phyloP scores from a whole-genome alignment of 2,329 filamentous ascomycete species.

The Beauveria caledonica region DNA sequence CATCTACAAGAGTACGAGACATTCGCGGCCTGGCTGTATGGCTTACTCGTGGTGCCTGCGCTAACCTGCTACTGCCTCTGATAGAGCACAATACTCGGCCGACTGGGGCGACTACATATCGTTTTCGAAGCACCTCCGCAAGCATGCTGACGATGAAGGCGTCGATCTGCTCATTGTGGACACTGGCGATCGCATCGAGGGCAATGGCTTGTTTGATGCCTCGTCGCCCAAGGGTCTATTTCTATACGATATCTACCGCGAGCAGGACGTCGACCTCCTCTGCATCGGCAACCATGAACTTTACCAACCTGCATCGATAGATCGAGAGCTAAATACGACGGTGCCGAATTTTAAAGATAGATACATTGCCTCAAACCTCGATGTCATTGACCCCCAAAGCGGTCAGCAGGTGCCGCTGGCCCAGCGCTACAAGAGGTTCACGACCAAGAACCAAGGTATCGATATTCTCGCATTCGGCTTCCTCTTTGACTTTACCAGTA shows the following conservation, averaged over 20 bases:
- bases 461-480: constrained; percentile 87
- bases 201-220: constrained; percentile 89
- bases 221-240: constrained; percentile 82
- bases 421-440: constrained; percentile 79
- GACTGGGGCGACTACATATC: constrained; percentile 99
- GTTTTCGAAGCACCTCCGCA: constrained; percentile 74
- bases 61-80: background rate
- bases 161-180: constrained; percentile 88
- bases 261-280: constrained; percentile 77
- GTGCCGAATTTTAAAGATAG: constrained; percentile 73
- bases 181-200: constrained; percentile 87
- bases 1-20: constrained; percentile 73
- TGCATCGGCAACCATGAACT: constrained; percentile 93
- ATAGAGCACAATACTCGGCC: constrained; percentile 77
- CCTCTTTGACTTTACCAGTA: constrained; percentile 85
- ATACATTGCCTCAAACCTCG: constrained; percentile 88
- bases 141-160: constrained; percentile 68
- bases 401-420: constrained; percentile 68
- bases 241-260: constrained; percentile 76
- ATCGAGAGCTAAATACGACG: constrained; percentile 69
- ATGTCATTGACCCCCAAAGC: constrained; percentile 69
- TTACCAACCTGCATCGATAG: constrained; percentile 71
- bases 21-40: constrained; percentile 7
- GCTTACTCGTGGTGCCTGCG: background rate
- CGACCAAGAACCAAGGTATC: constrained; percentile 79